Percentiles rank a stretch among this genome's conserved stretches.
Evolutionary conservation across 2,329 filamentous ascomycete species (phyloP).

Genomic region (Annulohypoxylon truncatum): DNA sequence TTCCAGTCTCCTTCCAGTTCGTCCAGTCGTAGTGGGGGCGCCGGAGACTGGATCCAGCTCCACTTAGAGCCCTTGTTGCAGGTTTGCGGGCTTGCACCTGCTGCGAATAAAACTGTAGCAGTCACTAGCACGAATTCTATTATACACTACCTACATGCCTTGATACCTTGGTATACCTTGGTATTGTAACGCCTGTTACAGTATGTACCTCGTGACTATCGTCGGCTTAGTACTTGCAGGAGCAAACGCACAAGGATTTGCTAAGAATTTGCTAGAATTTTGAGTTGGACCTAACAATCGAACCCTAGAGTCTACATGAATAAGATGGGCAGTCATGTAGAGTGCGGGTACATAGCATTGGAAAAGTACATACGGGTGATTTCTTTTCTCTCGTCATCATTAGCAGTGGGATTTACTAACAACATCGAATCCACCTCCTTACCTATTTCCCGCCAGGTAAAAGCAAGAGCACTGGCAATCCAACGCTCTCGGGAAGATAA

Average conservation of each 20-base stretch:
- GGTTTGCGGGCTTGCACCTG: background rate
- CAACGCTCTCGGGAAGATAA: slow-evolving; percentile 8
- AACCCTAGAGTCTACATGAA: slow-evolving; percentile 13
- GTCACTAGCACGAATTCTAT: slow-evolving; percentile 3
- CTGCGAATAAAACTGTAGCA: slow-evolving; percentile 12
- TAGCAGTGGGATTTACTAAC: slow-evolving; percentile 27
- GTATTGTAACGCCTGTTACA: background rate
- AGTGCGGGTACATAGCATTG: background rate
- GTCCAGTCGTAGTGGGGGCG: slow-evolving; percentile 23
- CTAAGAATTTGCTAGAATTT: background rate
- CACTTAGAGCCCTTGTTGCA: slow-evolving; percentile 4
- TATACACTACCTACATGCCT: background rate
- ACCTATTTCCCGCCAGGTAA: background rate
- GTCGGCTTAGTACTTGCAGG: slow-evolving; percentile 6
- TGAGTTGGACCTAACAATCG: slow-evolving; percentile 14
- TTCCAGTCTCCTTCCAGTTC: background rate
- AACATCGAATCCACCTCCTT: slow-evolving; percentile 4
- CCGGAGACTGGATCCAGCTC: slow-evolving; percentile 10
- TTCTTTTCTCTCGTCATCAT: slow-evolving; percentile 34
- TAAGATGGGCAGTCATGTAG: slow-evolving; percentile 11
- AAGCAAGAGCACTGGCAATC: background rate
- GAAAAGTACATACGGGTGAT: slow-evolving; percentile 11
- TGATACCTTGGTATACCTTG: background rate
- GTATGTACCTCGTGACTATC: slow-evolving; percentile 18
- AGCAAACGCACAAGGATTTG: slow-evolving; percentile 3